Evolutionary conservation across 345 rosid genomes (phyloP), one percentile per base, ranked within the genome.

Genomic region (Pistacia vera): DNA sequence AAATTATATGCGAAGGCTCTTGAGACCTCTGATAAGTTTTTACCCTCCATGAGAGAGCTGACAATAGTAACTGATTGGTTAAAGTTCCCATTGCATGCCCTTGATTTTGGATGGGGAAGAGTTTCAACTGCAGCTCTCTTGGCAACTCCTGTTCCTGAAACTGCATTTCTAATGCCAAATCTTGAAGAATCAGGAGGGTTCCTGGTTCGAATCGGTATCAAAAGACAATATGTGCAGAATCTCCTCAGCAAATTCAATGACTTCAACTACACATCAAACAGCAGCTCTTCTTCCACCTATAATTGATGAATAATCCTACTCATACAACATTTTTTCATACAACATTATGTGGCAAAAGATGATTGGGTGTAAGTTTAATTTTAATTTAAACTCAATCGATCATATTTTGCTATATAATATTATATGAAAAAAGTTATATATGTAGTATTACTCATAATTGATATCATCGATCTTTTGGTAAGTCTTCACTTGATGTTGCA

Each of bases 41-140:
- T 78, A 64, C 77, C 81, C 54, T 73, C 81, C 1, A 78, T 78
- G 77, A 18, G 74, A 52, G 73, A 78, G 61, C 13, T 73, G 72
- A 78, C 81, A n/a, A 60, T 73, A 4, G 63, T 78, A 1, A 20
- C 77, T 5, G 77, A 78, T 52, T 73, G 81, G 81, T 25, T 55
- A 33, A 78, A 48, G 12, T 78, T 73, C 60, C 81, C 81, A 16
- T 73, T 78, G 30, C 73, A 73, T 59, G 81, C 81, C 11, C 70
- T 78, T 68, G 81, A 78, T 78, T 78, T 73, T 33, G 77, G 77
- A 66, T 67, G 76, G 72, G 77, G 77, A 33, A 51, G 68, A 65
- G 22, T 73, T 60, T 73, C 81, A 0, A 61, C 59, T 13, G 77
- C 77, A 7, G 63, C 73, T 35, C 66, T 78, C 41, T 78, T 78